Conservation (phyloP, 2,329 filamentous ascomycete species). For the Myriosclerotinia curreyana region DNA sequence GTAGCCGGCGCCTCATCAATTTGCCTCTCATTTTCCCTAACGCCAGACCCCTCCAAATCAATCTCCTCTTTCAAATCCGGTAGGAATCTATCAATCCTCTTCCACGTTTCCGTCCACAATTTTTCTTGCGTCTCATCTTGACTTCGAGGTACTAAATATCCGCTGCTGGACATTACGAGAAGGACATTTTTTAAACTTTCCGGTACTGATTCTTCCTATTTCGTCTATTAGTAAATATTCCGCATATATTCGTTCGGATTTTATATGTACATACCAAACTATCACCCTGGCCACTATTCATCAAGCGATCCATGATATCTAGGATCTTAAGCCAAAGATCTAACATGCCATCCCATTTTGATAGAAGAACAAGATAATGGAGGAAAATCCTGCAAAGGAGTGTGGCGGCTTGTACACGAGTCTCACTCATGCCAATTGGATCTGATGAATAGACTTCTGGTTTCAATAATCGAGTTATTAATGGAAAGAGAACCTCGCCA, state of each 20-base stretch:
- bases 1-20: neutral
- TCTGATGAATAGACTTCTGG: slow-evolving; percentile 93
- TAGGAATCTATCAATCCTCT: slow-evolving; percentile 62
- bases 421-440: slow-evolving; percentile 90
- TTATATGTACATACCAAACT: slow-evolving; percentile 65
- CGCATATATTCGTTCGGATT: neutral
- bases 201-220: slow-evolving; percentile 85
- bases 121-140: slow-evolving; percentile 54
- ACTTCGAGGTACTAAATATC: slow-evolving; percentile 71
- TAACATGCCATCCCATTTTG: slow-evolving; percentile 83
- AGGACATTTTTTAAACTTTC: slow-evolving; percentile 96
- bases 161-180: slow-evolving; percentile 89
- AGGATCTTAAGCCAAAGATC: slow-evolving; percentile 91
- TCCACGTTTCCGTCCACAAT: slow-evolving; percentile 62
- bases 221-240: slow-evolving; percentile 21
- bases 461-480: slow-evolving; percentile 83
- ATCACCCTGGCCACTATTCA: slow-evolving; percentile 92
- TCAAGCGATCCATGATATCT: slow-evolving; percentile 90
- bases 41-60: slow-evolving; percentile 46
- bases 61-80: slow-evolving; percentile 58
- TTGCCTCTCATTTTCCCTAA: neutral
- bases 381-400: slow-evolving; percentile 93
- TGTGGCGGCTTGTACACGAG: slow-evolving; percentile 84
- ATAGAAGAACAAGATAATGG: slow-evolving; percentile 83
- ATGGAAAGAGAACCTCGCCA: slow-evolving; percentile 85